Evolutionary conservation across 1,139 yeast genomes (phyloP), one percentile per base, ranked within the genome.

Genomic region (Hansenula anomala): DNA sequence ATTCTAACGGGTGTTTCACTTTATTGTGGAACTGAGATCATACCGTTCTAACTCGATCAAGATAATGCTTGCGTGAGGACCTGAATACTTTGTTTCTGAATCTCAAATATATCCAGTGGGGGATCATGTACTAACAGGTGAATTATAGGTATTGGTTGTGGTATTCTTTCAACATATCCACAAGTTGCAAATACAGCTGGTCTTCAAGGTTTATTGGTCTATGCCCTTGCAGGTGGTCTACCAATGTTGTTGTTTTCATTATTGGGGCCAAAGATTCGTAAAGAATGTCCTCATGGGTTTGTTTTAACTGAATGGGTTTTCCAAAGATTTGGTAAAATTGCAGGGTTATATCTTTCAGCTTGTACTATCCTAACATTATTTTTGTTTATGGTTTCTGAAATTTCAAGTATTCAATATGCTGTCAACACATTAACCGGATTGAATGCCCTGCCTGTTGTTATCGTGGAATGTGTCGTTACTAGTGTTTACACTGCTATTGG

Each of bases 231-330:
- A 28, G 94, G 96, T 26, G 80, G 96, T 2, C 60, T 89, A 36
- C 97, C 97, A 4, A 80, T 90, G 62, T 67, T 86, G 46, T 64
- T 88, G 16, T 90, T 90, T 66, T 89, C 95, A 1, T 71, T 75
- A 38, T 65, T 86, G 41, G 97, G 97, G 0, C 97, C 97, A 0
- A 59, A 79, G 12, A 82, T 90, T 45, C 71, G 96, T 49, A 73
- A 67, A 44, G 75, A 75, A 49, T 86, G 96, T 54, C 97, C 97
- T 1, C 79, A 85, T 10, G 97, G 97, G 6, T 90, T 90, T 58
- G 88, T 90, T 30, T 67, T 90, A 48, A 87, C 96, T n/a, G 96
- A 89, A 58, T 90, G 97, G 97, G 94, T 87, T 13, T 74, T 87
- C 55, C 78, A 76, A 32, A 69, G 97, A 46, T 90, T 71, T 55